Percentiles rank a stretch among this genome's conserved stretches.
Conservation (phyloP, 495 filamentous ascomycete species). For the Xylaria castorea region DNA sequence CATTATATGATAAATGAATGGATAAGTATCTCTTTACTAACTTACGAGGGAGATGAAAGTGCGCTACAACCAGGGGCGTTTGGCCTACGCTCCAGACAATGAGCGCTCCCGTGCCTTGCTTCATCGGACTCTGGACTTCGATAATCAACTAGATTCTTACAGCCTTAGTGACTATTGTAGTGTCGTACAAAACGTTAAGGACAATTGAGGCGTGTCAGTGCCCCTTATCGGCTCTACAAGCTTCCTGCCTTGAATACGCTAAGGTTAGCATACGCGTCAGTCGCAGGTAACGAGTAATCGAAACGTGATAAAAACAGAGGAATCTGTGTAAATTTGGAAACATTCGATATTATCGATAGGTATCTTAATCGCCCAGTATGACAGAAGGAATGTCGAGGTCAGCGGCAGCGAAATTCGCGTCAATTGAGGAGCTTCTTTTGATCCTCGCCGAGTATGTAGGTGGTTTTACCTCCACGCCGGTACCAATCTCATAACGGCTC, state of each 20-base stretch:
- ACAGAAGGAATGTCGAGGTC: neutral
- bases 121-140: neutral
- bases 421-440: conserved; percentile 23
- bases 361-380: neutral
- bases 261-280: neutral
- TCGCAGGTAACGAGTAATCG: neutral
- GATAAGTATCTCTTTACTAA: neutral
- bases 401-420: conserved; percentile 16
- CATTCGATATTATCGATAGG: neutral
- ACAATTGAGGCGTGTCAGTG: neutral
- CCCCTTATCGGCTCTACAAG: neutral
- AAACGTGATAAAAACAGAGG: neutral
- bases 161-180: neutral
- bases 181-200: neutral
- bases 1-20: neutral
- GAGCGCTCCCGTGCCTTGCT: neutral
- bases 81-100: neutral
- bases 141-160: neutral
- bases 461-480: neutral
- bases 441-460: conserved; percentile 19
- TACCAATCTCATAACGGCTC: neutral
- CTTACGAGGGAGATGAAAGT: neutral
- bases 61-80: neutral
- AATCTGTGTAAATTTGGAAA: neutral
- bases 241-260: neutral